Base-by-base conservation (phyloP, 768 basidiomycete genomes). In the Mycena albidolilacea region DNA sequence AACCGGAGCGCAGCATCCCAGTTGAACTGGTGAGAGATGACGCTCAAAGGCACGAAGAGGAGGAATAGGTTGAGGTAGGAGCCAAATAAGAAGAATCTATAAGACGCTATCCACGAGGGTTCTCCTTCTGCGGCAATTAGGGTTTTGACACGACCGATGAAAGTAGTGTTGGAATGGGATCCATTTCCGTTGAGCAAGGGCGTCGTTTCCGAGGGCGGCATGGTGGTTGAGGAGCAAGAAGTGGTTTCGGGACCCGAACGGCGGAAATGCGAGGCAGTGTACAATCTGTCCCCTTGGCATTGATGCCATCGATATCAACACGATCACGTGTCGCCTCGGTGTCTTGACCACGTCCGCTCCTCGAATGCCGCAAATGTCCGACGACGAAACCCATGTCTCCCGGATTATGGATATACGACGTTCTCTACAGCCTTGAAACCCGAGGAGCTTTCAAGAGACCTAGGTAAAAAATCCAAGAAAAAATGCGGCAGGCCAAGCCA, bases 41-140 rank as follows among this genome's bases (percentile, higher is more conserved):
- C 81, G 75, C 90, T 90, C 75, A 97, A 83, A 37, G 97, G 96
- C 10, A 97, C 89, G 72, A 94, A 93, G 61, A 96, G 80, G 64
- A 97, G 90, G 65, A 97, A 84, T 61, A 95, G 57, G 79, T 97
- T 97, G 77, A 94, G 78, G 82, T 90, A 97, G 30, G 89, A 88
- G 44, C 87, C 87, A 64, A 92, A 87, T 67, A 93, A 75, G 78
- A 93, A 91, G 83, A 83, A 91, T 67, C 79, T 82, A 79, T 87
- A 89, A 14, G 93, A 94, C 39, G 80, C 69, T 7, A 81, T 43
- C 88, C 90, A 93, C 15, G 87, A 84, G 0, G 93, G 93, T 78
- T 93, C 89, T 67, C 87, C 91, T 67, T 91, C 88, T n/a, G 86
- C 87, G 70, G 85, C 89, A 80, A 92, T 46, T 41, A 89, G 50